Evolutionary conservation across 768 basidiomycete genomes (phyloP).

Genomic region (Gloeophyllum trabeum): DNA sequence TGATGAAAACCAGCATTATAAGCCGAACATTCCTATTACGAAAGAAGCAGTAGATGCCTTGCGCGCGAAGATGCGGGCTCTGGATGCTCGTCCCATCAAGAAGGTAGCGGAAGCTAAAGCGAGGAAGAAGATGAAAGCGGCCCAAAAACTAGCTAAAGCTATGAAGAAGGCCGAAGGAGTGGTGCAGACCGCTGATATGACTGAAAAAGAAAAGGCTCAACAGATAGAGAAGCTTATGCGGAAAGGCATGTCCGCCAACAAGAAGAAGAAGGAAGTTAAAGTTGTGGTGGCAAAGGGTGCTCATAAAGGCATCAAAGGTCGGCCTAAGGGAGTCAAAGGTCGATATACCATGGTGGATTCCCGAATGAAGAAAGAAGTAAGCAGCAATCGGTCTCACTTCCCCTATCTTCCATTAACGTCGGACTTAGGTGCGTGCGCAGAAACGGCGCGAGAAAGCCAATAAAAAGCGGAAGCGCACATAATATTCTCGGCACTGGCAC

Average conservation of each 20-base stretch:
- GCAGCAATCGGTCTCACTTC: constrained; percentile 14
- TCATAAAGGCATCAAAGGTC: constrained; percentile 81
- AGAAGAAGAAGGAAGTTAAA: constrained; percentile 71
- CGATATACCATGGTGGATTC: constrained; percentile 91
- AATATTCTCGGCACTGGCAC: too few relatives aligned
- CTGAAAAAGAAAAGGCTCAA: constrained; percentile 90
- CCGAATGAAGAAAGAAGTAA: constrained; percentile 86
- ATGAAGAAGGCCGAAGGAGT: constrained; percentile 96
- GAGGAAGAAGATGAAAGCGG: constrained; percentile 87
- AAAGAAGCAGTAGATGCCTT: constrained; percentile 87
- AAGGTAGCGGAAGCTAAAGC: constrained; percentile 98
- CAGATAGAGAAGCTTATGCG: constrained; percentile 90
- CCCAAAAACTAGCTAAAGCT: constrained; percentile 78
- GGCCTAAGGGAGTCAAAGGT: constrained; percentile 94
- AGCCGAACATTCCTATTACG: constrained; percentile 90
- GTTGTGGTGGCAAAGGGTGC: constrained; percentile 87
- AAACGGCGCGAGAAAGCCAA: constrained; percentile 70
- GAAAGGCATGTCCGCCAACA: constrained; percentile 58
- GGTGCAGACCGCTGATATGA: constrained; percentile 77
- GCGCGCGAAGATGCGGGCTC: constrained; percentile 81
- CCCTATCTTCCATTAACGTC: constrained; percentile 4
- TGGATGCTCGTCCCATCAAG: constrained; percentile 97
- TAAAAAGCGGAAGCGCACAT: constrained; percentile 36
- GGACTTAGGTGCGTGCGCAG: constrained; percentile 60
- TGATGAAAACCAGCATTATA: constrained; percentile 89